Percentiles rank a stretch among this genome's conserved stretches.
Evolutionary conservation across 495 filamentous ascomycete species (phyloP).

Genomic region (Usnea hakonensis): DNA sequence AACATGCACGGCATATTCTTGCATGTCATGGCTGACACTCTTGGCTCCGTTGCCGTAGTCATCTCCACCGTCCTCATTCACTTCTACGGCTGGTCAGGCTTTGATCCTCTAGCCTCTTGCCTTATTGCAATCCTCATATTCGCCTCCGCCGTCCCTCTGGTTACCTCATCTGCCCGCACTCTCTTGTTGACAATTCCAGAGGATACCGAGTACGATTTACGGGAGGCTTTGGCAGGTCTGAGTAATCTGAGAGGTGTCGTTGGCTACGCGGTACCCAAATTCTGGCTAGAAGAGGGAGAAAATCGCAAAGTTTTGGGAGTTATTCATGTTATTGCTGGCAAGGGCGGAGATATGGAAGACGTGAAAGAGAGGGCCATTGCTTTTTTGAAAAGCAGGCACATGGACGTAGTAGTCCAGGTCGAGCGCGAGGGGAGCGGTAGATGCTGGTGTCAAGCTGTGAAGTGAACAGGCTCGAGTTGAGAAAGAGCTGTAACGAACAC

Average conservation of each 20-base stretch:
- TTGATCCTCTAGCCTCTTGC: constrained; percentile 89
- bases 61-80: constrained; percentile 83
- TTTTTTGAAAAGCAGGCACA: constrained; percentile 50
- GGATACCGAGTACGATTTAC: constrained; percentile 79
- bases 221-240: constrained; percentile 77
- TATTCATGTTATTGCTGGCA: constrained; percentile 70
- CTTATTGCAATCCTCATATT: constrained; percentile 92
- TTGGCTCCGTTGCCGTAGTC: constrained; percentile 91
- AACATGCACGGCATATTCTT: constrained; percentile 99
- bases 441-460: constrained; percentile 59
- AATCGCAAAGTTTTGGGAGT: constrained; percentile 59
- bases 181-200: constrained; percentile 78
- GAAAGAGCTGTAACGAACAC: not conserved
- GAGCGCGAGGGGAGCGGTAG: constrained; percentile 67
- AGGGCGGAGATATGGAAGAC: constrained; percentile 65
- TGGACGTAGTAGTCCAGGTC: constrained; percentile 68
- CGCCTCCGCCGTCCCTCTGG: constrained; percentile 76
- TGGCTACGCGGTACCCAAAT: constrained; percentile 79
- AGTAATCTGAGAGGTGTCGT: constrained; percentile 75
- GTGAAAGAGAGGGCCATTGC: constrained; percentile 58
- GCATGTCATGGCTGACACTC: constrained; percentile 89
- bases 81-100: constrained; percentile 82
- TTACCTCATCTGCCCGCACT: constrained; percentile 71
- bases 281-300: constrained; percentile 81
- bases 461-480: not conserved